Evolutionary conservation across 2,329 filamentous ascomycete genomes (phyloP).

Genomic region (Chrysosporium keratinophilum): DNA sequence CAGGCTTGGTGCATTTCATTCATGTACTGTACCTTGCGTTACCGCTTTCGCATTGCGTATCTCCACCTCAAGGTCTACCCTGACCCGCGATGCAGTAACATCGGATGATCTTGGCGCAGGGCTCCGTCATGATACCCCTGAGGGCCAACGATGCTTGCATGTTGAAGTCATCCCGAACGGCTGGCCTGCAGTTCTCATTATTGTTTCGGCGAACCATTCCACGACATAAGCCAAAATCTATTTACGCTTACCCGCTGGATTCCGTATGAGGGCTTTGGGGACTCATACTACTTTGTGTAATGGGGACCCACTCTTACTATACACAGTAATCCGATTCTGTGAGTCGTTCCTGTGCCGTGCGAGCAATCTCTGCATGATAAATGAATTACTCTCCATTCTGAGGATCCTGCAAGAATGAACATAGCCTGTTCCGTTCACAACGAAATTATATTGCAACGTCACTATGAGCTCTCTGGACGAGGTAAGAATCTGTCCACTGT

Average conservation of each 20-base stretch:
- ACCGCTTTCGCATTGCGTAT: background rate
- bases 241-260: background rate
- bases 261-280: background rate
- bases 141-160: background rate
- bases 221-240: constrained; percentile 2
- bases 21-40: constrained; percentile 1
- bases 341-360: background rate
- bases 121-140: background rate
- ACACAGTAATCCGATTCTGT: background rate
- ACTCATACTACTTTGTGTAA: background rate
- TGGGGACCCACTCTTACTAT: background rate
- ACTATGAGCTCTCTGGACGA: too few species aligned
- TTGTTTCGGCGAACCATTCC: constrained; percentile 1
- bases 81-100: constrained; percentile 2
- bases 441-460: too few species aligned
- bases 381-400: too few species aligned
- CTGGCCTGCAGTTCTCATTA: background rate
- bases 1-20: background rate
- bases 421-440: too few species aligned
- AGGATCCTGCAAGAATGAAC: too few species aligned
- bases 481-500: too few species aligned
- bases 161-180: background rate
- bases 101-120: constrained; percentile 1
- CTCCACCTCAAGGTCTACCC: background rate
- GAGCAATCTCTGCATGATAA: background rate